These are phyloP conservation scores for Thielaviopsis ethacetica DNA, from an alignment of 2,329 filamentous ascomycete species.

Conservation along the genomic window DNA sequence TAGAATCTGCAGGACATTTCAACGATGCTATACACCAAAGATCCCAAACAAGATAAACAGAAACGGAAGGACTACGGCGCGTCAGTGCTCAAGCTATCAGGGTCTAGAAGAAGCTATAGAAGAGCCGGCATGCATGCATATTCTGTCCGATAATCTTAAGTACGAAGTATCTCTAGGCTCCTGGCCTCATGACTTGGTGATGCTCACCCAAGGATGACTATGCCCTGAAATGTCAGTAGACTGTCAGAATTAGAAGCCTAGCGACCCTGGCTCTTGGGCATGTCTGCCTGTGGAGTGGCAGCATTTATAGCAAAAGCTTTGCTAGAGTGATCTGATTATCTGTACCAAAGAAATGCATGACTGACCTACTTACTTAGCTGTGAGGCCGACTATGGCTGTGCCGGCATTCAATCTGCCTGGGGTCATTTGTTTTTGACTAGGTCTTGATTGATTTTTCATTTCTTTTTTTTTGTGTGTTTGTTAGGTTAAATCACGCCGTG, in stretches of 20 bases:
- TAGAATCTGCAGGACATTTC: too few relatives aligned
- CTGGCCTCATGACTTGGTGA: not conserved
- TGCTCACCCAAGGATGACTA: not conserved
- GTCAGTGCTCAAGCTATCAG: too few relatives aligned
- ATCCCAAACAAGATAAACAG: too few relatives aligned
- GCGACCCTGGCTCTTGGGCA: not conserved
- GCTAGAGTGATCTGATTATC: too few relatives aligned
- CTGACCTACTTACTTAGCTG: too few relatives aligned
- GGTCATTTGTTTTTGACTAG: not conserved
- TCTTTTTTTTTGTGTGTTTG: slow-evolving; percentile 3
- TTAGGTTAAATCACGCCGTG: not conserved
- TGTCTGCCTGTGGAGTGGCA: not conserved
- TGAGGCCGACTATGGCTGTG: not conserved
- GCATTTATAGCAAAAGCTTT: not conserved
- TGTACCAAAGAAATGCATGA: too few relatives aligned
- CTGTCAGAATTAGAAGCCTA: not conserved
- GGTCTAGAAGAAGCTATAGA: not conserved
- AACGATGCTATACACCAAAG: too few relatives aligned
- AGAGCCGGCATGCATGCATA: not conserved
- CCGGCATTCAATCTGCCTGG: not conserved
- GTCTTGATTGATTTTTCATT: not conserved
- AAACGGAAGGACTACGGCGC: too few relatives aligned
- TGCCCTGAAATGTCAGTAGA: not conserved
- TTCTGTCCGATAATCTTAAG: too few relatives aligned
- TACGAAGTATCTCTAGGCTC: not conserved